Evolutionary conservation across 2,329 filamentous ascomycete genomes (phyloP).

Genomic region (Didymella keratinophila): DNA sequence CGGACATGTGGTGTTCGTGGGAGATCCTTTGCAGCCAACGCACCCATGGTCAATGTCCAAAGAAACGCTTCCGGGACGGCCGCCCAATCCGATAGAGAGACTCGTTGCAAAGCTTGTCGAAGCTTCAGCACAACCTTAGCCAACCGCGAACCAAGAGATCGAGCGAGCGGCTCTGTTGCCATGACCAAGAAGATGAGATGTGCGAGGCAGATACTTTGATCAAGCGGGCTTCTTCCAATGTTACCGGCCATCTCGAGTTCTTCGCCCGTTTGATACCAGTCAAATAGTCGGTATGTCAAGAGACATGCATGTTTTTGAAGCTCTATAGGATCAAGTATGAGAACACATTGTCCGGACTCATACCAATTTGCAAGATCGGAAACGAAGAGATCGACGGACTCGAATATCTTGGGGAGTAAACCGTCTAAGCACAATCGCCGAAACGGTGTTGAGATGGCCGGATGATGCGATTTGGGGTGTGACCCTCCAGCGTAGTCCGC

Average conservation of each 20-base stretch:
- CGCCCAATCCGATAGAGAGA: constrained; percentile 30
- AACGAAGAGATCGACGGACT: constrained; percentile 5
- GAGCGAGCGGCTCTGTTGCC: constrained; percentile 30
- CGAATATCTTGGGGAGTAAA: not conserved
- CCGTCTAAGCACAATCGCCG: not conserved
- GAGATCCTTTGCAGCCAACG: constrained; percentile 32
- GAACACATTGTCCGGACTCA: constrained; percentile 17
- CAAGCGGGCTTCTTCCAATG: constrained; percentile 20
- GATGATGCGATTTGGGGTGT: not conserved
- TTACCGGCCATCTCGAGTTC: constrained; percentile 3
- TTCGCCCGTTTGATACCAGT: constrained; percentile 37
- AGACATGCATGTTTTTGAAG: constrained; percentile 43
- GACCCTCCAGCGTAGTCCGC: constrained; percentile 33
- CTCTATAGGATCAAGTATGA: constrained; percentile 36
- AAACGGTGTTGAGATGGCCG: not conserved
- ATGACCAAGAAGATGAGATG: constrained; percentile 38
- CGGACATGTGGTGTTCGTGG: constrained; percentile 6
- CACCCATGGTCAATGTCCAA: constrained; percentile 44
- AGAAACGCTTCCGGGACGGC: constrained; percentile 34
- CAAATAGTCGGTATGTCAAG: constrained; percentile 37
- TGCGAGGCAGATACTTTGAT: constrained; percentile 40
- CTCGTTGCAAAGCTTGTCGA: constrained; percentile 24
- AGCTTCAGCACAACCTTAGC: constrained; percentile 36
- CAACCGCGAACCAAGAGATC: constrained; percentile 26
- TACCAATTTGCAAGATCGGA: constrained; percentile 37